A percentile compares a stretch with the other conserved stretches of the same genome.
phyloP scores from a whole-genome alignment of 2,329 filamentous ascomycete genomes.

The Ceratocystis albifundus region DNA sequence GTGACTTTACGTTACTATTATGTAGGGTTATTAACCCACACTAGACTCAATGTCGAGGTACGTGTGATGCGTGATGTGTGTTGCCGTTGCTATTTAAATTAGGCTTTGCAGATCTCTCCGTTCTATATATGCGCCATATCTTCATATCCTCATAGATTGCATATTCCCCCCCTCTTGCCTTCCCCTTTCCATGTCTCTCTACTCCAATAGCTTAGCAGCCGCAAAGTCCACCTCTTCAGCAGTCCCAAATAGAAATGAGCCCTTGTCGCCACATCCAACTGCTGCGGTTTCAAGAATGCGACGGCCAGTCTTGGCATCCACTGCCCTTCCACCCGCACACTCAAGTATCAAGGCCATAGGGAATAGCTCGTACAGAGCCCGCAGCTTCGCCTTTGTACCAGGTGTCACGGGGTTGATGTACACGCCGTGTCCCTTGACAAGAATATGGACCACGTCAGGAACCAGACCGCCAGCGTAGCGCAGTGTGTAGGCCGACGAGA shows the following conservation, averaged over 20 bases:
- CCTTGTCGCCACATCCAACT: slow-evolving; percentile 38
- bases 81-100: too few species aligned
- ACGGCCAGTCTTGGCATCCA: slow-evolving; percentile 38
- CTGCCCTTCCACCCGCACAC: slow-evolving; percentile 45
- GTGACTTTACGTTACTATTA: not conserved
- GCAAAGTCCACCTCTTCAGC: slow-evolving; percentile 36
- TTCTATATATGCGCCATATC: too few species aligned
- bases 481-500: slow-evolving; percentile 45
- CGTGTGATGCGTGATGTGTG: not conserved
- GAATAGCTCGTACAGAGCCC: slow-evolving; percentile 47
- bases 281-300: slow-evolving; percentile 34
- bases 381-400: slow-evolving; percentile 44
- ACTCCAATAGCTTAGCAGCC: slow-evolving; percentile 23
- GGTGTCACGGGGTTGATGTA: slow-evolving; percentile 47
- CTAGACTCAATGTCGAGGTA: not conserved
- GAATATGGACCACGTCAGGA: slow-evolving; percentile 47
- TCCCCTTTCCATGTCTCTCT: not conserved
- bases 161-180: too few species aligned
- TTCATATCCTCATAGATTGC: too few species aligned
- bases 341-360: slow-evolving; percentile 51
- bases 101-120: too few species aligned
- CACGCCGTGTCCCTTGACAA: slow-evolving; percentile 51
- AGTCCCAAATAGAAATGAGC: slow-evolving; percentile 41
- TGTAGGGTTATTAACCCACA: not conserved
- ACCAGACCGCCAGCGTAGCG: slow-evolving; percentile 51